Conservation (phyloP, 2,329 filamentous ascomycete species). For the Penicillium sp. region DNA sequence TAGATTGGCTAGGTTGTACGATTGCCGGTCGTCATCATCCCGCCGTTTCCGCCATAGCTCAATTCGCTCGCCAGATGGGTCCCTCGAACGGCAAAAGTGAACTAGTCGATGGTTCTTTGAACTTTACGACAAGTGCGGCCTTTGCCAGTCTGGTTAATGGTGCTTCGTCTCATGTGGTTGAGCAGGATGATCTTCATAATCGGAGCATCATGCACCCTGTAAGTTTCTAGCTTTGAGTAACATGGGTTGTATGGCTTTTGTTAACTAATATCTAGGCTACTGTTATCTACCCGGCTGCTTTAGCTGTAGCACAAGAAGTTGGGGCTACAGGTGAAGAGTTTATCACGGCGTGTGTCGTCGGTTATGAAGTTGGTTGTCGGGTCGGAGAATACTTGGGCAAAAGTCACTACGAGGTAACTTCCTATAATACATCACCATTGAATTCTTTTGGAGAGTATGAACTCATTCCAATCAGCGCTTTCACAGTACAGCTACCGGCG, state of each 20-base stretch:
- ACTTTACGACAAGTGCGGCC: conserved; percentile 25
- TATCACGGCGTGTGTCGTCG: conserved; percentile 33
- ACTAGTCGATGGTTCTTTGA: conserved; percentile 26
- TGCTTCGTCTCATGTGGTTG: conserved; percentile 34
- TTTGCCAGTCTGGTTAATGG: conserved; percentile 34
- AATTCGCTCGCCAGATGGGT: conserved; percentile 28
- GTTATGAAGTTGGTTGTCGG: conserved; percentile 33
- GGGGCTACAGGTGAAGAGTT: conserved; percentile 29
- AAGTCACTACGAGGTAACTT: conserved; percentile 31
- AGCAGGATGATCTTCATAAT: conserved; percentile 37
- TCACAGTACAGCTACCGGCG: conserved; percentile 29
- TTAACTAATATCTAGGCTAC: conserved; percentile 24
- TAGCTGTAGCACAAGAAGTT: conserved; percentile 33
- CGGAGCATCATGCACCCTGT: conserved; percentile 37
- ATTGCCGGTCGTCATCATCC: conserved; percentile 33
- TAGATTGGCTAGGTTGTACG: conserved; percentile 32
- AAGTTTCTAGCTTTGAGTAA: background rate
- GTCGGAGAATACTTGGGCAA: conserved; percentile 32
- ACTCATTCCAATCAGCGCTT: conserved; percentile 20
- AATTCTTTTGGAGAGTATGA: background rate
- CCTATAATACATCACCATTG: background rate
- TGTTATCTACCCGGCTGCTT: conserved; percentile 30
- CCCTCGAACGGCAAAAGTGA: conserved; percentile 29
- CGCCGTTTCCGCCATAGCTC: conserved; percentile 25
- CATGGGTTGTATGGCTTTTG: background rate